A percentile compares a stretch with the other conserved stretches of the same genome.
These are phyloP conservation scores for Trypanosoma scelopori DNA, from an alignment of 208 protist species.

Conservation along the genomic window DNA sequence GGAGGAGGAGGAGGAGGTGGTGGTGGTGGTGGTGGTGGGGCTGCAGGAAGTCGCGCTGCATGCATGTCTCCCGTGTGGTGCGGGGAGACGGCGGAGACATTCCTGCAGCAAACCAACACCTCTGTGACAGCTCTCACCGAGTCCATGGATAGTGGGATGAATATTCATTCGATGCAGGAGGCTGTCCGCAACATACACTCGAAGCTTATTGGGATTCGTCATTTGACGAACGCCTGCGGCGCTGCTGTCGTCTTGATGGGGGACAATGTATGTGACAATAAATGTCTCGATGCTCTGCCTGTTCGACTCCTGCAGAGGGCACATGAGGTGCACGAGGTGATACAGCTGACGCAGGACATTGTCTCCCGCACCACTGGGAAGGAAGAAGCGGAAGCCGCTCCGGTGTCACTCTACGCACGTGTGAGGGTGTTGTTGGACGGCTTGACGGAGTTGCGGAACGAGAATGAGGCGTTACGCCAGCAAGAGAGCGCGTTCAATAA, in stretches of 20 bases:
- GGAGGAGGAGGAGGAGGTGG: too few relatives aligned
- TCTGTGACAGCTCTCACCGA: not conserved
- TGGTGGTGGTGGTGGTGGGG: too few relatives aligned
- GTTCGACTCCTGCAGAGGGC: slow-evolving; percentile 37
- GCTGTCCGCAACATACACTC: slow-evolving; percentile 1
- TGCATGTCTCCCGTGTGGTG: not conserved
- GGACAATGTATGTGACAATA: slow-evolving; percentile 18
- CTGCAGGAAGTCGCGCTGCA: not conserved
- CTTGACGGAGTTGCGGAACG: not conserved
- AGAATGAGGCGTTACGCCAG: slow-evolving; percentile 12
- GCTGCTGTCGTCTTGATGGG: slow-evolving; percentile 13
- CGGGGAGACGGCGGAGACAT: not conserved
- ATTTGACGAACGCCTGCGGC: slow-evolving; percentile 19
- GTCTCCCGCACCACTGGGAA: slow-evolving; percentile 24
- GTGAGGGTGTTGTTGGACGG: not conserved
- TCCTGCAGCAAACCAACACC: not conserved
- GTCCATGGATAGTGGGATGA: not conserved
- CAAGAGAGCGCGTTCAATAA: not conserved
- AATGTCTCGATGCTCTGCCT: slow-evolving; percentile 15
- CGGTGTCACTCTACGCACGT: not conserved
- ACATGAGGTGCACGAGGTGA: slow-evolving; percentile 36
- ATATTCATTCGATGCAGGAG: slow-evolving; percentile 3
- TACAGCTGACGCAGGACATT: slow-evolving; percentile 27
- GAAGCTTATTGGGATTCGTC: slow-evolving; percentile 13
- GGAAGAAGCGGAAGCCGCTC: slow-evolving; percentile 24